A percentile compares a stretch with the other conserved stretches of the same genome.
These are phyloP conservation scores for Coniella vitis DNA, from an alignment of 2,329 filamentous ascomycete species.

Conservation along the genomic window DNA sequence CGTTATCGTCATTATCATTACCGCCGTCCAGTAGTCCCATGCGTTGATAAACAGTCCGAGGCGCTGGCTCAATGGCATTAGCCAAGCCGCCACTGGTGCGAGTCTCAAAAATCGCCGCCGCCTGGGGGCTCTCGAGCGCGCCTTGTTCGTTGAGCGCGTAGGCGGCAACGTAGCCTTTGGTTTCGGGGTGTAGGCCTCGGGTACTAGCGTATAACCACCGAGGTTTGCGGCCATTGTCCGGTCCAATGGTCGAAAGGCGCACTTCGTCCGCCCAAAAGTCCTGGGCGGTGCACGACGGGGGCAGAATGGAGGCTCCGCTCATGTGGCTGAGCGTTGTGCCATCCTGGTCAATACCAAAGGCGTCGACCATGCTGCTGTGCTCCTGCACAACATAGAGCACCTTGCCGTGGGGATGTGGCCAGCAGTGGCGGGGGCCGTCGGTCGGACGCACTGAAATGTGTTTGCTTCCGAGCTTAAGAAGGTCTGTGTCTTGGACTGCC, in stretches of 20 bases:
- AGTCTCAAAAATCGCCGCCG: slow-evolving; percentile 16
- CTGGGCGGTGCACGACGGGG: neutral
- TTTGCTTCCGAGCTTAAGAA: slow-evolving; percentile 25
- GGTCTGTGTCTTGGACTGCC: neutral
- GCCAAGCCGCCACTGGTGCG: slow-evolving; percentile 18
- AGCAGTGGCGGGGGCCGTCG: slow-evolving; percentile 18
- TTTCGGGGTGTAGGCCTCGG: slow-evolving; percentile 10
- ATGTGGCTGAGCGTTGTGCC: slow-evolving; percentile 11
- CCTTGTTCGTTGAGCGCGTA: slow-evolving; percentile 15
- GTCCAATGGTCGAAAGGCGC: slow-evolving; percentile 9
- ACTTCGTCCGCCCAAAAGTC: slow-evolving; percentile 19
- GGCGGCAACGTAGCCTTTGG: slow-evolving; percentile 17
- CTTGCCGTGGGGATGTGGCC: slow-evolving; percentile 18
- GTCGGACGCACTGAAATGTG: slow-evolving; percentile 10
- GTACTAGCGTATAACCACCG: slow-evolving; percentile 17
- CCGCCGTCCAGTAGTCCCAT: neutral
- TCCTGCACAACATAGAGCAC: slow-evolving; percentile 19
- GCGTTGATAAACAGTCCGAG: slow-evolving; percentile 2
- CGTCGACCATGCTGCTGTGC: slow-evolving; percentile 20
- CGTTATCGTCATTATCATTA: neutral
- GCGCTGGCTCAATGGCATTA: slow-evolving; percentile 19
- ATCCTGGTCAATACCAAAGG: slow-evolving; percentile 10
- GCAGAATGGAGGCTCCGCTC: slow-evolving; percentile 13
- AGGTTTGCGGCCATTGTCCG: neutral
- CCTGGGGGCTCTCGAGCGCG: slow-evolving; percentile 5